phyloP scores from a whole-genome alignment of 331 rosid genomes.

The Quercus phellos region DNA sequence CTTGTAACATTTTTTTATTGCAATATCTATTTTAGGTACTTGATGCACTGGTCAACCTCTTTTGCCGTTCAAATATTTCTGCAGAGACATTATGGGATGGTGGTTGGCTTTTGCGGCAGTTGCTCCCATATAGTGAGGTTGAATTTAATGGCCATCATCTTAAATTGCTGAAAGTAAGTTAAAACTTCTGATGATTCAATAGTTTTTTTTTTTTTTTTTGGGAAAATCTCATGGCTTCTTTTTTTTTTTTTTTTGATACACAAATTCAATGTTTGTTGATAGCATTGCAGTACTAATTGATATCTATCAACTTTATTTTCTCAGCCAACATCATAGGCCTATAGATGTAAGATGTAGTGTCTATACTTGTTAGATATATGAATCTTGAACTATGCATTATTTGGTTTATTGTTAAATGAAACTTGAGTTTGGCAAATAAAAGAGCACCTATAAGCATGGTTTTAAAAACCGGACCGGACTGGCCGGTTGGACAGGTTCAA shows the following conservation, averaged over 20 bases:
- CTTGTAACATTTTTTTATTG: slow-evolving; percentile 1
- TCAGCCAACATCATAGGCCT: neutral
- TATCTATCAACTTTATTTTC: neutral
- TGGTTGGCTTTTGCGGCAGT: slow-evolving; percentile 94
- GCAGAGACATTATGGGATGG: slow-evolving; percentile 86
- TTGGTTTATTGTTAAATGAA: no score
- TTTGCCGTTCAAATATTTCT: slow-evolving; percentile 70
- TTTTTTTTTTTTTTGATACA: neutral
- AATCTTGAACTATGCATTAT: neutral
- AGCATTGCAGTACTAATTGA: neutral
- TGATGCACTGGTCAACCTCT: slow-evolving; percentile 75
- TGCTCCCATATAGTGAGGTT: slow-evolving; percentile 71
- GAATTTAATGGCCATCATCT: slow-evolving; percentile 66
- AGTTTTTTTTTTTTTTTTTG: neutral
- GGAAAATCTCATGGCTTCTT: neutral
- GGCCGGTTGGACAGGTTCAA: no score
- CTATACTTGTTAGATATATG: neutral
- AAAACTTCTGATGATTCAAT: neutral
- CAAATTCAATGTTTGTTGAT: neutral
- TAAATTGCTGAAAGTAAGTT: slow-evolving; percentile 60
- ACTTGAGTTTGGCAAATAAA: no score
- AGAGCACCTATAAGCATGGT: no score
- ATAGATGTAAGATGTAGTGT: neutral
- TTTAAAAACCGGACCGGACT: no score
- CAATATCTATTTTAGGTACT: slow-evolving; percentile 46